phyloP scores from a whole-genome alignment of 106 monocot species.

The Phalaenopsis aphrodite region DNA sequence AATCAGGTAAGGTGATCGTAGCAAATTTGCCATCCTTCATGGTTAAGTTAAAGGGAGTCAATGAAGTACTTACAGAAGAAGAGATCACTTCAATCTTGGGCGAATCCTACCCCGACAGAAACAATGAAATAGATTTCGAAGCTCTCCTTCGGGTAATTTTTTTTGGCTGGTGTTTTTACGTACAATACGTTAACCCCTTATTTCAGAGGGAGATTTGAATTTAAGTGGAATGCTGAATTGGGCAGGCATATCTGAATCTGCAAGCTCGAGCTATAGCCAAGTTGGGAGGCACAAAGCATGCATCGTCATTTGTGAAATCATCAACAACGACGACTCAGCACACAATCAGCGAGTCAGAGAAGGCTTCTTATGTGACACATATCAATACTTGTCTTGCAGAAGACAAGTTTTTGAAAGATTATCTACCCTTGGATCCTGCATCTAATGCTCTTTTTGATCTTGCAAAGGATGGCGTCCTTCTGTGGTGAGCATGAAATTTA shows the following conservation, averaged over 20 bases:
- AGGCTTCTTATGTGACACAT: constrained; percentile 76
- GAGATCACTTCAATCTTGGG: constrained; percentile 11
- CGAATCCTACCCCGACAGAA: constrained; percentile 13
- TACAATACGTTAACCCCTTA: background rate
- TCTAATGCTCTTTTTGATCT: constrained; percentile 62
- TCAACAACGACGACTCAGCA: constrained; percentile 67
- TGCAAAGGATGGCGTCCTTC: constrained; percentile 67
- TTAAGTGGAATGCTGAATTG: background rate
- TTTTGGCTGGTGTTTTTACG: background rate
- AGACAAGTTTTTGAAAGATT: constrained; percentile 67
- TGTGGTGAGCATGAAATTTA: constrained; percentile 39
- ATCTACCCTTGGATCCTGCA: constrained; percentile 60
- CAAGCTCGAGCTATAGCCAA: constrained; percentile 48
- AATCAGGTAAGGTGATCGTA: constrained; percentile 6
- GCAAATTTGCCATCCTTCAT: constrained; percentile 15
- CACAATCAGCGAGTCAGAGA: constrained; percentile 77
- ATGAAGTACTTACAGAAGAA: constrained; percentile 14
- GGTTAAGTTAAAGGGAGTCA: constrained; percentile 17
- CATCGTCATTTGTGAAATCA: constrained; percentile 62
- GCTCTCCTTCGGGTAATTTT: constrained; percentile 13
- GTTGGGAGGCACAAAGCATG: constrained; percentile 35
- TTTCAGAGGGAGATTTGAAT: background rate
- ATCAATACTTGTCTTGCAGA: constrained; percentile 63
- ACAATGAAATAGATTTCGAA: constrained; percentile 21
- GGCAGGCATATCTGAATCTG: constrained; percentile 48